phyloP scores from a whole-genome alignment of 1,284 basidiomycete genomes.

The Pyrrhoderma noxium region DNA sequence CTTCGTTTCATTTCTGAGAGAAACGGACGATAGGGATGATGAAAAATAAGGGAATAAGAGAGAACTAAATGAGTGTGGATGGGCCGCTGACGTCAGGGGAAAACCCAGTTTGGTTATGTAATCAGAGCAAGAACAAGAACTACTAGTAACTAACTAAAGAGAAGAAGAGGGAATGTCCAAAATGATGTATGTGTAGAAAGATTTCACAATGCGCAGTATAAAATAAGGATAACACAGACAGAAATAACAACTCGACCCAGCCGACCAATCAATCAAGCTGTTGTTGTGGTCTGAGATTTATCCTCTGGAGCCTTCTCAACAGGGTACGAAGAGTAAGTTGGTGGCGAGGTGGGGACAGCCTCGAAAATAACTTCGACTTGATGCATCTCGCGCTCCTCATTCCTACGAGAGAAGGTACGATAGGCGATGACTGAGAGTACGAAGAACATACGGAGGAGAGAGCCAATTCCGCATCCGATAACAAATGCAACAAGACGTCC shows the following conservation, averaged over 20 bases:
- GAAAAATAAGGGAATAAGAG: too few relatives aligned
- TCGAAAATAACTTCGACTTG: slow-evolving; percentile 32
- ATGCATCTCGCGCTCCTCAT: slow-evolving; percentile 28
- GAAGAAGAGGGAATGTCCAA: too few relatives aligned
- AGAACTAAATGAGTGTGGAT: too few relatives aligned
- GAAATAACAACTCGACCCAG: too few relatives aligned
- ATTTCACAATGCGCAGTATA: too few relatives aligned
- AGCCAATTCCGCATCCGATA: slow-evolving; percentile 72
- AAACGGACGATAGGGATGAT: neutral
- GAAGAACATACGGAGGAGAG: slow-evolving; percentile 70
- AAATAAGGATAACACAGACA: too few relatives aligned
- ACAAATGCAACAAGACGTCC: slow-evolving; percentile 72
- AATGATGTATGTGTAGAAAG: too few relatives aligned
- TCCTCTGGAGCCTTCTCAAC: neutral
- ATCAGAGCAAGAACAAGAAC: too few relatives aligned
- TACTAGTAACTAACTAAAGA: too few relatives aligned
- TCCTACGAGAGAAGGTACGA: slow-evolving; percentile 37
- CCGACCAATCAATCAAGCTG: neutral
- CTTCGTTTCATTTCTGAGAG: too few relatives aligned
- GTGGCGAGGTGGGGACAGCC: slow-evolving; percentile 22
- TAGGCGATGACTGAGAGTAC: slow-evolving; percentile 54
- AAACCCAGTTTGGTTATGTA: too few relatives aligned
- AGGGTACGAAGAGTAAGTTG: slow-evolving; percentile 21
- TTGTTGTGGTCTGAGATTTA: neutral
- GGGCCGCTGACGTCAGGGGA: too few relatives aligned